phyloP scores from a whole-genome alignment of 2,329 filamentous ascomycete species.

The Teratosphaeria destructans region DNA sequence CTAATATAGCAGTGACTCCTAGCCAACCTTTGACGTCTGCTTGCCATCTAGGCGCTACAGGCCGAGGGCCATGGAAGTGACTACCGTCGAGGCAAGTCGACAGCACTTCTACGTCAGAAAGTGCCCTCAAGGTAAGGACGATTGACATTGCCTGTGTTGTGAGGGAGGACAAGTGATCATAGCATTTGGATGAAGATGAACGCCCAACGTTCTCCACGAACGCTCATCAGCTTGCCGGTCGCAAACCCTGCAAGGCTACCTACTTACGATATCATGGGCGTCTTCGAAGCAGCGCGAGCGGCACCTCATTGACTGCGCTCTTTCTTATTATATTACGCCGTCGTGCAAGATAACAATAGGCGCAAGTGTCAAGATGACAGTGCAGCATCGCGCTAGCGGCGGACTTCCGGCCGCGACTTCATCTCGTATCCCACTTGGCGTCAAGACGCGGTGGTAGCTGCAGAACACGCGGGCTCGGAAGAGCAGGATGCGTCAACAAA shows the following conservation, averaged over 20 bases:
- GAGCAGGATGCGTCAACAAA: neutral
- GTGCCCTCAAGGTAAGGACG: neutral
- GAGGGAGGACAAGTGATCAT: no score
- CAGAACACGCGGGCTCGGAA: slow-evolving; percentile 4
- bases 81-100: neutral
- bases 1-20: neutral
- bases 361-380: neutral
- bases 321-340: neutral
- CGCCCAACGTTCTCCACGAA: neutral
- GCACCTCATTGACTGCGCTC: no score
- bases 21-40: neutral
- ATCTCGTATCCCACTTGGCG: neutral
- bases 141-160: no score
- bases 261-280: neutral
- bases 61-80: neutral
- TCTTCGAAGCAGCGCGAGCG: neutral
- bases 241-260: neutral
- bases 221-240: neutral
- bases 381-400: neutral
- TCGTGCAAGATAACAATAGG: neutral
- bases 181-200: neutral
- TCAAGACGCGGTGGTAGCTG: slow-evolving; percentile 14
- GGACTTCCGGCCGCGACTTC: neutral
- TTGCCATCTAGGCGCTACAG: neutral
- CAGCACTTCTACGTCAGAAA: neutral